phyloP scores from a whole-genome alignment of 345 rosid genomes.

The Microthlaspi erraticum region DNA sequence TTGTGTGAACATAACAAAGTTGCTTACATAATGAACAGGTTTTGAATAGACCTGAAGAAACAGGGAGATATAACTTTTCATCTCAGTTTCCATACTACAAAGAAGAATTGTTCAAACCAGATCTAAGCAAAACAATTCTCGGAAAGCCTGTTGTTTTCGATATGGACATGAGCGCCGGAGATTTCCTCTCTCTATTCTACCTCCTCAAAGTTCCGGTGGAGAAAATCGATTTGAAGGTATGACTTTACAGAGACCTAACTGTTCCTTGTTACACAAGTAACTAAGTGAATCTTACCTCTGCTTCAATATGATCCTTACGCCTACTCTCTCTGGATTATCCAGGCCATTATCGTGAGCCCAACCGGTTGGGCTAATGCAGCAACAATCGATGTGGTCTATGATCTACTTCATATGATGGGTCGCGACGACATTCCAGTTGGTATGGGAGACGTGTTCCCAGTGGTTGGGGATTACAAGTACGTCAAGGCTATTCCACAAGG shows the following conservation, averaged over 20 bases:
- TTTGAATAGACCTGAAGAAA: constrained; percentile 60
- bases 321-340: constrained; percentile 14
- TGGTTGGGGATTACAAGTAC: constrained; percentile 86
- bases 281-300: background rate
- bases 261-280: background rate
- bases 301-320: constrained; percentile 6
- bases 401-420: constrained; percentile 97
- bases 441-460: constrained; percentile 61
- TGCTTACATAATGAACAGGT: constrained; percentile 51
- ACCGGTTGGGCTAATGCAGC: constrained; percentile 98
- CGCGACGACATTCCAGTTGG: constrained; percentile 93
- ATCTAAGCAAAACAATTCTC: constrained; percentile 50
- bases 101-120: constrained; percentile 64
- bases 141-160: constrained; percentile 88
- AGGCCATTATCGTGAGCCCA: constrained; percentile 89
- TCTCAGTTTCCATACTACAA: constrained; percentile 75
- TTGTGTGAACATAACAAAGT: background rate
- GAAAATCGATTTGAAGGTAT: constrained; percentile 72
- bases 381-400: constrained; percentile 79
- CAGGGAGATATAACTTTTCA: constrained; percentile 74
- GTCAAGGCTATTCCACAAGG: constrained; percentile 75
- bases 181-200: constrained; percentile 78
- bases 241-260: background rate
- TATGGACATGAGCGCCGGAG: constrained; percentile 98
- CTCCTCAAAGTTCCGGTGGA: constrained; percentile 85